Base-by-base conservation (phyloP, 2,329 filamentous ascomycete genomes). In the Colletotrichum orbiculare region DNA sequence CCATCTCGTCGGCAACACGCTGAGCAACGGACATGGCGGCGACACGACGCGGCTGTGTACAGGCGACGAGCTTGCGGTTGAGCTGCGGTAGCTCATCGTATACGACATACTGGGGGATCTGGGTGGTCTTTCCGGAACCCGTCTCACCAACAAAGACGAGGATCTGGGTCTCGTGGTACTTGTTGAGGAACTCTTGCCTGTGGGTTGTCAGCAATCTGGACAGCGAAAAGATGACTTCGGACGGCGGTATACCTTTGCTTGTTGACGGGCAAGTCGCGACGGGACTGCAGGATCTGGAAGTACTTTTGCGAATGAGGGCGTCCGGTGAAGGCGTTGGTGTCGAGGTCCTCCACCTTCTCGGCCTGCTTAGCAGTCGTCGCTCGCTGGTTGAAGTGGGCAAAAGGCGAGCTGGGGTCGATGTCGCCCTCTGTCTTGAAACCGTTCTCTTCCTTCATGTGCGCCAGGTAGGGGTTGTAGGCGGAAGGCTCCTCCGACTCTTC, bases 101-200 rank as follows among this genome's bases (percentile, higher is more conserved):
- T 45, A 99, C 88, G 70, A 99, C 95, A 77, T 97, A 99, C 78
- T 99, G 96, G 2, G 96, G 96, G 67, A 99, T 98, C 83, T 99
- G 96, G 0, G 96, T 99, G 5, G 96, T 99, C 83, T 99, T 99
- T 82, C 96, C 96, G 70, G 96, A 99, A 88, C 96, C 96, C 8
- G 96, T 99, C 84, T 99, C 96, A 82, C 96, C 96, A 69, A 99
- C 96, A 74, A 99, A 97, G 73, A 99, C 96, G 67, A 99, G 89
- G 71, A 99, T 97, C 80, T 99, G 96, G 33, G 90, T 93, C 73
- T 91, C 89, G 73, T 99, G 96, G 81, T 96, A 99, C 74, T 97
- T 88, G 74, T 94, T 83, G 66, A 99, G 86, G 76, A 99, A 99
- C 76, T 99, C 96, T 78, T 96, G 89, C 78, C 92, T 92, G 61